A percentile compares a stretch with the other conserved stretches of the same genome.
phyloP scores from a whole-genome alignment of 2,329 filamentous ascomycete genomes.

The Fusarium sororula region DNA sequence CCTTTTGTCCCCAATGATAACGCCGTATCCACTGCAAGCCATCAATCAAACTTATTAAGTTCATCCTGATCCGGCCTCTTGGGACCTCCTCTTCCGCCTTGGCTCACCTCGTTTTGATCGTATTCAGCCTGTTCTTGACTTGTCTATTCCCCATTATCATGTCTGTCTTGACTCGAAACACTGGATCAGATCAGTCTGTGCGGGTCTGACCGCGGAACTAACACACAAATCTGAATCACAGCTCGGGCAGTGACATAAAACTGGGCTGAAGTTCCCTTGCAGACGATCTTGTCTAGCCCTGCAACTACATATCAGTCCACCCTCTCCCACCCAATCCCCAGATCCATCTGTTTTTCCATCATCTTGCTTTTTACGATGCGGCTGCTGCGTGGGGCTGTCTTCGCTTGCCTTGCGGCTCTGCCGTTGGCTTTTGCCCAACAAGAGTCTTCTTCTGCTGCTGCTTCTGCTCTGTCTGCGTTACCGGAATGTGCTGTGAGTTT shows the following conservation, averaged over 20 bases:
- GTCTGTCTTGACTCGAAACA: not conserved
- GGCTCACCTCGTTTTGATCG: not conserved
- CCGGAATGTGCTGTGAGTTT: slow-evolving; percentile 47
- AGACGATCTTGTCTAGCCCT: not conserved
- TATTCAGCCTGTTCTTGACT: not conserved
- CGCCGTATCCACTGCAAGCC: not conserved
- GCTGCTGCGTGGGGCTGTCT: slow-evolving; percentile 2
- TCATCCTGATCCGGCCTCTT: not conserved
- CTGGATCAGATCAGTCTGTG: not conserved
- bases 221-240: not conserved
- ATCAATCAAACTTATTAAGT: not conserved
- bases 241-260: not conserved
- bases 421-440: slow-evolving; percentile 3
- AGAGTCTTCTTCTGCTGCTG: not conserved
- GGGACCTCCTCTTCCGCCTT: not conserved
- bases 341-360: not conserved
- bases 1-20: not conserved
- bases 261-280: not conserved
- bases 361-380: not conserved
- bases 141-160: not conserved
- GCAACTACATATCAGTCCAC: not conserved
- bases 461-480: slow-evolving; percentile 27
- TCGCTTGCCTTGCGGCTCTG: slow-evolving; percentile 14
- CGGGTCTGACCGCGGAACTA: not conserved
- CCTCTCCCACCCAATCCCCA: not conserved